Evolutionary conservation across 2,329 filamentous ascomycete species (phyloP).

Genomic region (Penicillium rolfsii): DNA sequence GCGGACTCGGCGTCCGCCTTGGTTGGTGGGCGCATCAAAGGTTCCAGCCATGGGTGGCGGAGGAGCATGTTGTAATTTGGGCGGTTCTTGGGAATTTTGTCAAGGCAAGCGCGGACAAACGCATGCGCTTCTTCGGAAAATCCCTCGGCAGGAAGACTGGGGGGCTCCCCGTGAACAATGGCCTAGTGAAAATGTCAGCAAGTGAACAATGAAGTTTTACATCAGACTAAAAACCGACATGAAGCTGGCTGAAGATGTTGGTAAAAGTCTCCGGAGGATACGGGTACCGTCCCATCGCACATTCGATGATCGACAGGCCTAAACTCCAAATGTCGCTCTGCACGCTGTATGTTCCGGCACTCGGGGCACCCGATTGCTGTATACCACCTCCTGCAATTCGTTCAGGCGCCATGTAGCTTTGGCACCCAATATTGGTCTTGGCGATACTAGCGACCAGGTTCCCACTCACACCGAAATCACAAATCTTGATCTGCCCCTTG

Average conservation of each 20-base stretch:
- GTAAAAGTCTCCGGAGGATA: slow-evolving; percentile 97
- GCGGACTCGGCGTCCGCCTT: slow-evolving; percentile 60
- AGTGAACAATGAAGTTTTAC: background rate
- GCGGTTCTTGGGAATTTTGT: slow-evolving; percentile 89
- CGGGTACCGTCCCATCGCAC: slow-evolving; percentile 89
- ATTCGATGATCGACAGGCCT: slow-evolving; percentile 92
- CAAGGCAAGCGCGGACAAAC: slow-evolving; percentile 86
- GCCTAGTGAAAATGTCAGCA: slow-evolving; percentile 61
- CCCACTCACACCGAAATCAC: slow-evolving; percentile 95
- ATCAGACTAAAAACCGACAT: slow-evolving; percentile 66
- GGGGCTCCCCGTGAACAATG: slow-evolving; percentile 96
- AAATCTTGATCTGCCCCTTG: slow-evolving; percentile 92
- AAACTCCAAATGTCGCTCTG: slow-evolving; percentile 98
- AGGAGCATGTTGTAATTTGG: slow-evolving; percentile 92
- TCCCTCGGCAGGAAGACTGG: slow-evolving; percentile 75
- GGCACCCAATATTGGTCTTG: slow-evolving; percentile 97
- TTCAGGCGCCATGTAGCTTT: slow-evolving; percentile 99
- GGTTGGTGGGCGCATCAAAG: slow-evolving; percentile 73
- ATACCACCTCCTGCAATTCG: slow-evolving; percentile 86
- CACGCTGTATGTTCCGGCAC: slow-evolving; percentile 89
- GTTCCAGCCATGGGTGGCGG: slow-evolving; percentile 83
- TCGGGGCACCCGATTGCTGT: slow-evolving; percentile 68
- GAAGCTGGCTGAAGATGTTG: slow-evolving; percentile 97
- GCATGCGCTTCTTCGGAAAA: slow-evolving; percentile 80
- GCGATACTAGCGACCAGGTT: slow-evolving; percentile 97